These are phyloP conservation scores for Austroboletus novae-zelandiae DNA, from an alignment of 1,284 basidiomycete species.

Conservation along the genomic window DNA sequence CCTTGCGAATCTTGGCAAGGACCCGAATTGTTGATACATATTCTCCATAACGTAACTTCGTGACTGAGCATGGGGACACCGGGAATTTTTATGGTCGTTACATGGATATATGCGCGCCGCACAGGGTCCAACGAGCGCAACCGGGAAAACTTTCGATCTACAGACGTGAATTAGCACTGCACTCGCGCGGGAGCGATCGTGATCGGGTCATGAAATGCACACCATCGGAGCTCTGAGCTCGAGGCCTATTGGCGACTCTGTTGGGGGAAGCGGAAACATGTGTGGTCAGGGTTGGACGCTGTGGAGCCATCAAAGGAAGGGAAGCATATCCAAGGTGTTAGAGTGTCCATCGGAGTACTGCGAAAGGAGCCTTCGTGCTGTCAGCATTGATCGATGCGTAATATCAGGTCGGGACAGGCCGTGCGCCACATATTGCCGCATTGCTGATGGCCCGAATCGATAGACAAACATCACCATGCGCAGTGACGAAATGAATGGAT, in stretches of 20 bases:
- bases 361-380: neutral
- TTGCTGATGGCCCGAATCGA: conserved; percentile 14
- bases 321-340: neutral
- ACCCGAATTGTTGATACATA: neutral
- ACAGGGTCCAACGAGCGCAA: neutral
- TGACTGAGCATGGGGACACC: neutral
- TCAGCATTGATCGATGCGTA: conserved; percentile 7
- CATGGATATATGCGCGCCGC: neutral
- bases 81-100: neutral
- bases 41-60: conserved; percentile 16
- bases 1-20: conserved; percentile 8
- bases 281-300: too few species aligned
- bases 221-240: neutral
- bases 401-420: conserved; percentile 6
- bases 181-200: conserved; percentile 14
- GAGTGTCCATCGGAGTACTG: neutral
- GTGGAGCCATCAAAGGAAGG: neutral
- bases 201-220: conserved; percentile 19
- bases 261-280: neutral
- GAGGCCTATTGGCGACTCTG: conserved; percentile 5
- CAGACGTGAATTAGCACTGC: conserved; percentile 7
- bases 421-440: conserved; percentile 19
- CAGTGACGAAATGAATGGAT: conserved; percentile 22
- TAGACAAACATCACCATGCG: conserved; percentile 3
- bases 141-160: conserved; percentile 16